Conservation (phyloP, 108 stramenopile genomes). For the Cyclostephanos tholiformis region DNA sequence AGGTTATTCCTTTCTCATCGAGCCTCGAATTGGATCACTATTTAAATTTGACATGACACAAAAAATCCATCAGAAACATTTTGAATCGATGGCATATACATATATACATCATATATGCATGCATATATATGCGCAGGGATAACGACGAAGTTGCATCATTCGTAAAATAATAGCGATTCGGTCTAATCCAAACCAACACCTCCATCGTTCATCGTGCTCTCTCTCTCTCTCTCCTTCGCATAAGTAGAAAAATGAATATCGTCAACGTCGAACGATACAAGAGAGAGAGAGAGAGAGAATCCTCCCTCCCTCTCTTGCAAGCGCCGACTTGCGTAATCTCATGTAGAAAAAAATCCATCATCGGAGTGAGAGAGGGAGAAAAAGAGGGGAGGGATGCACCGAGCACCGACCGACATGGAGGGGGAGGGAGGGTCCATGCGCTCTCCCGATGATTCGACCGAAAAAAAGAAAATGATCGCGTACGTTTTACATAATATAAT, state of each 20-base stretch:
- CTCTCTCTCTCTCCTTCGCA: conserved; percentile 36
- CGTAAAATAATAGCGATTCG: too few relatives aligned
- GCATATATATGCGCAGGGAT: too few relatives aligned
- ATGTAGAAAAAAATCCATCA: conserved; percentile 52
- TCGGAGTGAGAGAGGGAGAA: conserved; percentile 27
- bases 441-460: too few relatives aligned
- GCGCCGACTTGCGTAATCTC: conserved; percentile 35
- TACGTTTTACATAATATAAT: too few relatives aligned
- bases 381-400: neutral
- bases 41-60: neutral
- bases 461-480: too few relatives aligned
- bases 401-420: too few relatives aligned
- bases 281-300: neutral
- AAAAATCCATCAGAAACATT: conserved; percentile 7
- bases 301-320: too few relatives aligned
- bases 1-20: conserved; percentile 35
- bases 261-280: conserved; percentile 22
- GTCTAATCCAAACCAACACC: too few relatives aligned
- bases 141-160: too few relatives aligned
- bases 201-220: neutral
- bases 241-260: conserved; percentile 8
- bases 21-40: conserved; percentile 84
- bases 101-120: too few relatives aligned
- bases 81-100: neutral
- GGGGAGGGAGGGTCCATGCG: too few relatives aligned